Percentiles rank a stretch among this genome's conserved stretches.
These are phyloP conservation scores for Candida loeiensis DNA, from an alignment of 805 yeast genomes.

Conservation along the genomic window DNA sequence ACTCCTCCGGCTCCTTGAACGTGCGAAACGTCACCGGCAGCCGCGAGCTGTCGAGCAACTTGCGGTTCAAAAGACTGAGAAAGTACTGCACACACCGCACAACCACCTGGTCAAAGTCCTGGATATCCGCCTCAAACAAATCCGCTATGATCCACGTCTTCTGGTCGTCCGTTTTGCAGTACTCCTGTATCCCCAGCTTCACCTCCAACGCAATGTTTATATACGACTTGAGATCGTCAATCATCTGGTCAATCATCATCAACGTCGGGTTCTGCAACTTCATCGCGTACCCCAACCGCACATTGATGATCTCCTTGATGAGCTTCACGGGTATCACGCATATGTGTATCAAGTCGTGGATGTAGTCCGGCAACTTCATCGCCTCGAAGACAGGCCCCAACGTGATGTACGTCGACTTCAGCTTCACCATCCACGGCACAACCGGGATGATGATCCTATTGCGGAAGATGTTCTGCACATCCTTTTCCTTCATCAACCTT, in stretches of 20 bases:
- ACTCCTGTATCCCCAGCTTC: conserved; percentile 61
- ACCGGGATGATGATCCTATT: conserved; percentile 64
- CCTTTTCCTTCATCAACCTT: conserved; percentile 74
- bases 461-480: conserved; percentile 66
- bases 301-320: conserved; percentile 71
- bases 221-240: conserved; percentile 78
- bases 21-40: conserved; percentile 65
- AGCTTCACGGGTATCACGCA: conserved; percentile 75
- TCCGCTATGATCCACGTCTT: conserved; percentile 71
- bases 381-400: conserved; percentile 60
- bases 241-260: conserved; percentile 94
- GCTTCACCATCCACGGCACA: conserved; percentile 79
- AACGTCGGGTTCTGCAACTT: conserved; percentile 81
- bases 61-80: conserved; percentile 66
- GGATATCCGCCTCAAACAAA: conserved; percentile 51
- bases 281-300: conserved; percentile 73
- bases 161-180: conserved; percentile 49
- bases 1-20: conserved; percentile 86
- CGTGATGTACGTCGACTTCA: conserved; percentile 65
- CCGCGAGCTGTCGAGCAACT: conserved; percentile 72
- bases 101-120: conserved; percentile 59
- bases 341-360: conserved; percentile 60
- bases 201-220: conserved; percentile 72
- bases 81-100: conserved; percentile 71
- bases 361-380: conserved; percentile 70